Percentiles rank a stretch among this genome's conserved stretches.
phyloP scores from a whole-genome alignment of 495 filamentous ascomycete species.

The Aspergillus sclerotioniger region DNA sequence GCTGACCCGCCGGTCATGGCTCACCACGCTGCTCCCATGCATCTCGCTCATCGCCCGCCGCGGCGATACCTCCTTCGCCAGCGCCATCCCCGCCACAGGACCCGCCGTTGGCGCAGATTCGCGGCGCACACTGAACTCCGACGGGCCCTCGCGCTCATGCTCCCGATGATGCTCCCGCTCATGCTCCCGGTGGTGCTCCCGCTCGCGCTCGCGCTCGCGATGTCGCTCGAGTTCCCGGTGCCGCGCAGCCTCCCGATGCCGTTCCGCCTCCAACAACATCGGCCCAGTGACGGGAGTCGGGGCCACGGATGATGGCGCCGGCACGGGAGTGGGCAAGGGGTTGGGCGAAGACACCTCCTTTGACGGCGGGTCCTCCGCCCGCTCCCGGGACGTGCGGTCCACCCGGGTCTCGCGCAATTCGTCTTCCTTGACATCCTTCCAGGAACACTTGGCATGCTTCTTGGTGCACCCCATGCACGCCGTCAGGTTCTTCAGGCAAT shows the following conservation, averaged over 20 bases:
- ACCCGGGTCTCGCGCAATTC: constrained; percentile 51
- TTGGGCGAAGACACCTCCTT: constrained; percentile 15
- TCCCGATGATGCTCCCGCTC: constrained; percentile 11
- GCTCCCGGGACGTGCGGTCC: constrained; percentile 17
- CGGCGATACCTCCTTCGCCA: constrained; percentile 28
- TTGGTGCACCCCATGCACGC: constrained; percentile 85
- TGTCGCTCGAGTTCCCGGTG: constrained; percentile 12
- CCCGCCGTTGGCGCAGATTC: constrained; percentile 35
- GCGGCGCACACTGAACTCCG: constrained; percentile 22
- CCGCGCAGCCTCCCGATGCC: constrained; percentile 5
- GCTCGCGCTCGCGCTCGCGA: constrained; percentile 15
- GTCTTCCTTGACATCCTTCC: constrained; percentile 71
- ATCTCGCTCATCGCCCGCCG: constrained; percentile 46
- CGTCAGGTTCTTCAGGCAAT: constrained; percentile 80
- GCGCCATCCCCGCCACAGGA: constrained; percentile 15
- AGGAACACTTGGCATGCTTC: constrained; percentile 83
- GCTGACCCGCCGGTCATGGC: constrained; percentile 22
- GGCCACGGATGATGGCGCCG: constrained; percentile 16
- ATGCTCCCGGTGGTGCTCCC: constrained; percentile 14
- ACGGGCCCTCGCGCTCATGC: constrained; percentile 9
- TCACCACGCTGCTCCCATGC: constrained; percentile 24
- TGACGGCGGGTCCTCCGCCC: constrained; percentile 20
- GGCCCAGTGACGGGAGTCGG: constrained; percentile 18
- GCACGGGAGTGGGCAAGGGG: constrained; percentile 7
- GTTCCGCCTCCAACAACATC: constrained; percentile 10